Base-by-base conservation (phyloP, 805 yeast genomes). In the Metahyphopichia silvanorum region DNA sequence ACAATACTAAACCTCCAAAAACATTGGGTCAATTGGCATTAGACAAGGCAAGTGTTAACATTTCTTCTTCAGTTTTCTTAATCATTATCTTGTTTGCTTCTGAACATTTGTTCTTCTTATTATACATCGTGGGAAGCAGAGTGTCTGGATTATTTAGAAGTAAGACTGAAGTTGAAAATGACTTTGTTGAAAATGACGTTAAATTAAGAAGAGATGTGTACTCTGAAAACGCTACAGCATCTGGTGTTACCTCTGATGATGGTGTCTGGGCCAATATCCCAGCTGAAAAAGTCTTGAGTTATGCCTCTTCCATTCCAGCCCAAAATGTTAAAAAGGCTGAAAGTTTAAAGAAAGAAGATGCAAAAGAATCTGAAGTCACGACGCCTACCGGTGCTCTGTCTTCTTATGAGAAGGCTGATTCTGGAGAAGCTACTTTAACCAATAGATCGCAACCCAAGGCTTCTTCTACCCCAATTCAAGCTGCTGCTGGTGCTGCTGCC, bases 91-190 rank as follows among this genome's bases (percentile, higher is more conserved):
- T 79, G 21, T 59, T 81, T 22, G 29, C 66, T 10, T 54, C 76
- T 25, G 87, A 81, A 55, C 84, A 81, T 51, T 35, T 62, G 8
- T 76, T 73, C 44, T 63, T 79, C 33, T 44, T 58, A 10, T 35
- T 64, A 24, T 63, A 56, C 44, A 53, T 54, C 33, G 43, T 68
- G 2, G 54, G 69, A 16, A 41, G 53, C 25, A 55, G 60, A 35
- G 25, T 69, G 8, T 58, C 57, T 29, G 44, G 44, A 6, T 55
- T 62, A 21, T 51, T 61, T 42, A 55, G 55, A 32, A 44, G 64
- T 6, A 45, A 55, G 4, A 51, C 44, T 20, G 75, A 69, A 40
- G 48, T 54, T 47, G 49, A 55, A 10, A 57, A 60, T 37, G 67
- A 55, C 31, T 51, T 53, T 29, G 35, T 44, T 9, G 61, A 57